Conservation (phyloP, 2,329 filamentous ascomycete species). For the Botrytis pseudocinerea region DNA sequence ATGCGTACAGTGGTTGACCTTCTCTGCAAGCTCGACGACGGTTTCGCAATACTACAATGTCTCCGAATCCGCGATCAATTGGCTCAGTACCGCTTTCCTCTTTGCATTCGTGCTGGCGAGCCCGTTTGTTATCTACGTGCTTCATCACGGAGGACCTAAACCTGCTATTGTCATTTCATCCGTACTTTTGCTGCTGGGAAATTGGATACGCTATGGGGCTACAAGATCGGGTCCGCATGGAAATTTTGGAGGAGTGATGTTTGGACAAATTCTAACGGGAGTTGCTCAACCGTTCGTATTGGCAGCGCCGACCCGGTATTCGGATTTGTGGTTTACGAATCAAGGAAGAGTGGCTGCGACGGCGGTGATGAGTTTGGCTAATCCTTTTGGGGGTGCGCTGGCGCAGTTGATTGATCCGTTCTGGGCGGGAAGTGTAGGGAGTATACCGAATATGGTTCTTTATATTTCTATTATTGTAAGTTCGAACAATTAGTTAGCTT, state of each 20-base stretch:
- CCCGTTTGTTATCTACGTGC: constrained; percentile 72
- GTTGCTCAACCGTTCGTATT: constrained; percentile 91
- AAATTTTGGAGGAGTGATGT: constrained; percentile 75
- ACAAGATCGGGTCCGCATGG: constrained; percentile 55
- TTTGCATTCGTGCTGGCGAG: constrained; percentile 77
- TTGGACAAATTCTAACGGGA: constrained; percentile 87
- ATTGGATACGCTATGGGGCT: constrained; percentile 88
- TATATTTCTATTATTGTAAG: constrained; percentile 80
- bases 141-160: constrained; percentile 77
- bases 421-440: constrained; percentile 59
- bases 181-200: constrained; percentile 73
- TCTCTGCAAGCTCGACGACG: constrained; percentile 76
- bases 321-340: constrained; percentile 91
- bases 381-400: constrained; percentile 85
- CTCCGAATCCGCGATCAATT: constrained; percentile 78
- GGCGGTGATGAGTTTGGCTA: constrained; percentile 79
- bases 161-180: constrained; percentile 73
- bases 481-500: constrained; percentile 20
- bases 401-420: constrained; percentile 85
- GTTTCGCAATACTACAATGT: constrained; percentile 76
- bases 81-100: constrained; percentile 85
- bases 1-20: constrained; percentile 79
- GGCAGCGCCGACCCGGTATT: constrained; percentile 84
- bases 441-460: constrained; percentile 80
- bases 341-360: constrained; percentile 83